Evolutionary conservation across 1,139 yeast genomes (phyloP).

Genomic region (Wickerhamiella infanticola): DNA sequence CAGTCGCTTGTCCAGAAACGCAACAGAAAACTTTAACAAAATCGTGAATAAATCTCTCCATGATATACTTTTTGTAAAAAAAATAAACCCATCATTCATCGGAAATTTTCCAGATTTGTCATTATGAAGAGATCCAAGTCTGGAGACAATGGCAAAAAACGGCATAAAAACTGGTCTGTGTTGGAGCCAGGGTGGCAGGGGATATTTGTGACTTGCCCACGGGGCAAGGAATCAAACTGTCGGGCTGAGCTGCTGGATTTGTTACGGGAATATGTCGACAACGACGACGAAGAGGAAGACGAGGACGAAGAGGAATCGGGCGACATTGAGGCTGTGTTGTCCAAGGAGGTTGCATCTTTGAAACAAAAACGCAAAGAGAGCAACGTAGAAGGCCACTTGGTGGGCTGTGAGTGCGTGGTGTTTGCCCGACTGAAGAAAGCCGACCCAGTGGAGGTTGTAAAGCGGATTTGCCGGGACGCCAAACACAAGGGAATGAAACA

Average conservation of each 20-base stretch:
- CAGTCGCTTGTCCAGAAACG: slow-evolving; percentile 17
- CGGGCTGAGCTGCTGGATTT: slow-evolving; percentile 54
- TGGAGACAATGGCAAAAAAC: slow-evolving; percentile 2
- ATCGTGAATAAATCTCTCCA: neutral
- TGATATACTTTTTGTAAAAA: no score
- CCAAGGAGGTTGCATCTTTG: slow-evolving; percentile 48
- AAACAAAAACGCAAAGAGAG: slow-evolving; percentile 27
- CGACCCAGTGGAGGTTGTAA: slow-evolving; percentile 58
- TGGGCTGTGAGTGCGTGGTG: slow-evolving; percentile 41
- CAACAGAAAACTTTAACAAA: no score
- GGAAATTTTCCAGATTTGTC: neutral
- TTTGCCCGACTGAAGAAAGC: slow-evolving; percentile 72
- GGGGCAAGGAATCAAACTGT: slow-evolving; percentile 64
- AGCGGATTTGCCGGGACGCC: slow-evolving; percentile 46
- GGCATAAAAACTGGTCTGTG: slow-evolving; percentile 4
- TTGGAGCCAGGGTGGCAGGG: slow-evolving; percentile 72
- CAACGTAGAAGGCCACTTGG: slow-evolving; percentile 31
- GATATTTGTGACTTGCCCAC: slow-evolving; percentile 67
- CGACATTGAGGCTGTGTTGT: slow-evolving; percentile 56
- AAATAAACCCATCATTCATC: neutral
- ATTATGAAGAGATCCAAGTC: neutral
- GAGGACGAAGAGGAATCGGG: slow-evolving; percentile 24
- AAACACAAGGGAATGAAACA: slow-evolving; percentile 33
- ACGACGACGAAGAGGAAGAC: slow-evolving; percentile 26
- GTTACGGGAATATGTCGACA: slow-evolving; percentile 30